Base-by-base conservation (phyloP, 805 yeast species). In the Kazachstania psychrophila region DNA sequence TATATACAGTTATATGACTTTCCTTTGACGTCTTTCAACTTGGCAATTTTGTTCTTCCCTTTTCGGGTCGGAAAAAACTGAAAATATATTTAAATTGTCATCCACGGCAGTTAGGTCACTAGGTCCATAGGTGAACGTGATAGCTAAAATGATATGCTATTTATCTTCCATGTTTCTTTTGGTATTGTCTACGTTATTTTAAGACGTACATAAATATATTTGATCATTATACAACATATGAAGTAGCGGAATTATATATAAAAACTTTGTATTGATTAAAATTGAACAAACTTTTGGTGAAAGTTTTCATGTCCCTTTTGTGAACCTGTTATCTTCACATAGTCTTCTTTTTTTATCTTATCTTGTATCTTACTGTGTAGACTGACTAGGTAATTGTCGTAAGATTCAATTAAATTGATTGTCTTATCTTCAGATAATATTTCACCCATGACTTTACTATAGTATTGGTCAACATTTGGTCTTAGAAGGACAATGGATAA, bases 371-470 rank as follows among this genome's bases (percentile, higher is more conserved):
- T 68, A 38, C 73, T 75, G 56, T 89, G 96, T 37, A 88, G 61
- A 26, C 70, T 70, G 6, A 75, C 62, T 44, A 89, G 63, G 47
- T 73, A 86, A 39, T 83, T 95, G 5, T 72, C 57, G 53, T 78
- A 81, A 15, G 78, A 70, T 46, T 67, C 61, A 49, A 75, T 53
- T 56, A 71, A 64, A 29, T 77, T 75, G 25, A 62, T 62, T 17
- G 67, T 62, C 31, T 74, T 68, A 54, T 92, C 97, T 50, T 92
- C 97, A 20, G 78, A 75, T 52, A 92, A 61, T 34, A 73, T 50
- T 28, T 76, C 77, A 27, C 68, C 61, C 52, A 86, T 49, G 8
- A 52, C 55, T 14, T 40, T 39, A 20, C 51, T 43, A 35, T 54
- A 54, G 28, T 55, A 46, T n/a, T 39, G 46, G 31, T 60, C 62